Conservation (phyloP, 257 asterid species). For the Verbena officinalis region DNA sequence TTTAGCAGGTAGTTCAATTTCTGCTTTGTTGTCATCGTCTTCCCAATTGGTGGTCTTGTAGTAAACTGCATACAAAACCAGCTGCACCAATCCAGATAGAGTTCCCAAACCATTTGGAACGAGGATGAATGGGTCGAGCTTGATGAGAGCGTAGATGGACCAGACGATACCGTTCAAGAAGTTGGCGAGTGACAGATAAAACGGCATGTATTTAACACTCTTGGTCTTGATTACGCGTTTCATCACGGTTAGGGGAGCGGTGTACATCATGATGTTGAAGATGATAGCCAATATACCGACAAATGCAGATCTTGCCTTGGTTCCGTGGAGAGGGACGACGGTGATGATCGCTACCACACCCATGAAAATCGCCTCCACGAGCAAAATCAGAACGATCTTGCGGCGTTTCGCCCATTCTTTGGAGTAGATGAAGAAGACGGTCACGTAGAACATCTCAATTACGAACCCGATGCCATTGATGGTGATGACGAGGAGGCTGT, state of each 20-base stretch:
- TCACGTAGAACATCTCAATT: slow-evolving; percentile 43
- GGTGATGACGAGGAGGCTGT: slow-evolving; percentile 62
- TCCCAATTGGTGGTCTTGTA: slow-evolving; percentile 42
- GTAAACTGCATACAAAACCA: slow-evolving; percentile 32
- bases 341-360: slow-evolving; percentile 34
- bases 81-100: slow-evolving; percentile 35
- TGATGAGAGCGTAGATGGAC: slow-evolving; percentile 64
- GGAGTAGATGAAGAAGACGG: slow-evolving; percentile 51
- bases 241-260: slow-evolving; percentile 68
- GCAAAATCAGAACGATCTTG: slow-evolving; percentile 38
- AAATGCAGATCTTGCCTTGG: slow-evolving; percentile 41
- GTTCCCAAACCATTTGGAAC: slow-evolving; percentile 54
- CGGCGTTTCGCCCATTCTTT: slow-evolving; percentile 50
- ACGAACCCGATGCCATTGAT: slow-evolving; percentile 60
- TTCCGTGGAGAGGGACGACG: slow-evolving; percentile 43
- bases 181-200: slow-evolving; percentile 61
- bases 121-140: slow-evolving; percentile 57
- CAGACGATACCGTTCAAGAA: slow-evolving; percentile 62
- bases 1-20: slow-evolving; percentile 1
- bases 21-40: slow-evolving; percentile 16
- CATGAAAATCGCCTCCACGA: slow-evolving; percentile 33
- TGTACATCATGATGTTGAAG: slow-evolving; percentile 58
- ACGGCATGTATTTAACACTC: slow-evolving; percentile 88
- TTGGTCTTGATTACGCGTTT: slow-evolving; percentile 62
- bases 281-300: slow-evolving; percentile 53